Conservation (phyloP, 495 filamentous ascomycete genomes). For the Daldinia concentrica region DNA sequence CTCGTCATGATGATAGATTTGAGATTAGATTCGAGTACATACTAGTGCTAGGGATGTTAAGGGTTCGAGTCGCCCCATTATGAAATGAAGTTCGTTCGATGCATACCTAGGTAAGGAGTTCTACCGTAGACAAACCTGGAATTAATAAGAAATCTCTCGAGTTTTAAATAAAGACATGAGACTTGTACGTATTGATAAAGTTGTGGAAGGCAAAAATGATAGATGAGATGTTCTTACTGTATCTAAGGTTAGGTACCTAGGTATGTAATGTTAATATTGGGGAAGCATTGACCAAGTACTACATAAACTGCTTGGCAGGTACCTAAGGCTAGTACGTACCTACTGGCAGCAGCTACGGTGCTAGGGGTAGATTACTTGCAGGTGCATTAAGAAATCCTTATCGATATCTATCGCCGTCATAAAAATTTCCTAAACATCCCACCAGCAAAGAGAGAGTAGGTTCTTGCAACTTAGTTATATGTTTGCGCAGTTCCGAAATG, state of each 20-base stretch:
- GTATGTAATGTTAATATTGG: neutral
- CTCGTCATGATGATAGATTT: neutral
- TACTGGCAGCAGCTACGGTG: conserved; percentile 3
- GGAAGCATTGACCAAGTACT: too few species aligned
- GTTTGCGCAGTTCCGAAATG: conserved; percentile 47
- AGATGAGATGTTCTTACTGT: neutral
- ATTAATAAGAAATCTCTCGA: neutral
- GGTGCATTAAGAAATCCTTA: neutral
- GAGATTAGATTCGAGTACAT: conserved; percentile 30
- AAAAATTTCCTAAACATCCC: conserved; percentile 44
- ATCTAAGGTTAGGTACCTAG: neutral
- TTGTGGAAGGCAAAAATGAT: neutral
- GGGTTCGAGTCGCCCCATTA: conserved; percentile 61
- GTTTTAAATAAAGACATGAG: neutral
- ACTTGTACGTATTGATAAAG: neutral
- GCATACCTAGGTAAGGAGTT: conserved; percentile 3
- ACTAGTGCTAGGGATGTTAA: conserved; percentile 62
- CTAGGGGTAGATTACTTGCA: conserved; percentile 4
- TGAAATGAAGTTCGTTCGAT: conserved; percentile 1
- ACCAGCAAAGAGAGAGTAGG: neutral
- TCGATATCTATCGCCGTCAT: conserved; percentile 43
- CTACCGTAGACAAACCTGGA: neutral
- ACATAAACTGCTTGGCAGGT: too few species aligned
- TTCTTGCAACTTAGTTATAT: conserved; percentile 10
- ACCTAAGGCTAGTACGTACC: conserved; percentile 5